Base-by-base conservation (phyloP, 2,329 filamentous ascomycete genomes). In the Trichoderma arundinaceum region DNA sequence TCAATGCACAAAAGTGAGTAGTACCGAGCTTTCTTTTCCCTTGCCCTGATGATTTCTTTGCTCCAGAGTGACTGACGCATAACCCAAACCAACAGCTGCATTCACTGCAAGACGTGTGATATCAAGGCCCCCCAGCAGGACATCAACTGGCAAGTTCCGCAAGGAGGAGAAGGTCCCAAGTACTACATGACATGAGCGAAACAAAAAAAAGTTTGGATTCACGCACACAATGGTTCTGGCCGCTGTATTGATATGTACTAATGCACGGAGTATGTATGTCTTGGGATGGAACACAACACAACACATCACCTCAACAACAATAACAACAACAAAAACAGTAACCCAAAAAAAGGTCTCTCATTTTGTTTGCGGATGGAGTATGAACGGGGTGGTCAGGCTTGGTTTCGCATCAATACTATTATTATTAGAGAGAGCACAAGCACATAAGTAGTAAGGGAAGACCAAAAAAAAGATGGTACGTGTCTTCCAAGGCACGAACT, bases 21-120 rank as follows among this genome's bases (percentile, higher is more conserved):
- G 41, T 28, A 22, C 35, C 19, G 22, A 28, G 22, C 22, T 28
- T 28, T 43, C 15, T 39, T 19, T 13, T 48, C 63, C 51, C 66
- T 22, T 5, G 4, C 32, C 53, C 41, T 13, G 12, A 2, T 13
- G 4, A 8, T 39, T 33, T 49, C n/a, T 38, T 44, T 51, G 2
- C 32, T 4, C 41, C 4, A 28, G 22, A 22, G n/a, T 43, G 38
- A 62, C 54, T 67, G 59, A 64, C 60, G 38, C 13, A 3, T 15
- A 9, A 10, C 9, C 15, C 12, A 54, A 10, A 6, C 15, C 10
- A 13, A 46, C 71, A 97, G 94, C 80, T 99, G 95, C 77, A 96
- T 99, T 70, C 95, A 99, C 80, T 99, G 95, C 85, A 99, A 99
- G 86, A 99, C 95, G 13, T 99, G 95, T 77, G 95, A 99, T 78